A percentile compares a stretch with the other conserved stretches of the same genome.
Conservation (phyloP, 1,284 basidiomycete genomes). For the Psilocybe mexicana region DNA sequence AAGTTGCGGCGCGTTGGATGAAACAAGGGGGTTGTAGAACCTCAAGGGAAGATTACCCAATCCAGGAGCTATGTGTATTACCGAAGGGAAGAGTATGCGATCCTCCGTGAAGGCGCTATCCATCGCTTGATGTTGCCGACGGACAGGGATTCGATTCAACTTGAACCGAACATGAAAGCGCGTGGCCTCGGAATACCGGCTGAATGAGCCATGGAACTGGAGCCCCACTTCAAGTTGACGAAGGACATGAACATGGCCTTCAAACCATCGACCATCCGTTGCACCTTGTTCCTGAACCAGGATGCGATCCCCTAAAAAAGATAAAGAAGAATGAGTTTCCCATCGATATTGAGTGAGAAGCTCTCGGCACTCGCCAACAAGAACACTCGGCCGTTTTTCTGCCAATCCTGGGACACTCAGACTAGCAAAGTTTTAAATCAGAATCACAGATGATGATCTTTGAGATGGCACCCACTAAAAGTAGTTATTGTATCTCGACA, state of each 20-base stretch:
- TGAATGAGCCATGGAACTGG: constrained; percentile 50
- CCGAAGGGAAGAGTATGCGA: constrained; percentile 42
- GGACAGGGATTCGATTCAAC: constrained; percentile 51
- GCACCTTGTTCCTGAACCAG: constrained; percentile 44
- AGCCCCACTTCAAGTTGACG: constrained; percentile 52
- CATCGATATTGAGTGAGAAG: background rate
- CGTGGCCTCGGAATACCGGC: constrained; percentile 27
- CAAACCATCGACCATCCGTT: constrained; percentile 46
- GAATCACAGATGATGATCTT: background rate
- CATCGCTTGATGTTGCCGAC: constrained; percentile 60
- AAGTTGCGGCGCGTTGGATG: constrained; percentile 49
- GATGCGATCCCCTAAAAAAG: constrained; percentile 49
- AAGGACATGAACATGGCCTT: constrained; percentile 59
- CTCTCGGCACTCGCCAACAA: constrained; percentile 45
- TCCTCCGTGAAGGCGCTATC: constrained; percentile 41
- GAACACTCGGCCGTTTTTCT: constrained; percentile 64
- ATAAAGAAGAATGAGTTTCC: background rate
- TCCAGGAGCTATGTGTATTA: constrained; percentile 28
- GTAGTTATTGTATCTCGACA: constrained; percentile 34
- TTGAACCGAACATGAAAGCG: constrained; percentile 54
- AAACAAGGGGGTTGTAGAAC: constrained; percentile 47
- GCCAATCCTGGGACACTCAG: constrained; percentile 61
- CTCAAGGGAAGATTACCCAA: constrained; percentile 2
- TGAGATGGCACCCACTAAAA: constrained; percentile 43
- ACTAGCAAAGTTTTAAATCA: constrained; percentile 30